A percentile compares a stretch with the other conserved stretches of the same genome.
Conservation (phyloP, 176 grass and related monocot species). For the Phoenix dactylifera region DNA sequence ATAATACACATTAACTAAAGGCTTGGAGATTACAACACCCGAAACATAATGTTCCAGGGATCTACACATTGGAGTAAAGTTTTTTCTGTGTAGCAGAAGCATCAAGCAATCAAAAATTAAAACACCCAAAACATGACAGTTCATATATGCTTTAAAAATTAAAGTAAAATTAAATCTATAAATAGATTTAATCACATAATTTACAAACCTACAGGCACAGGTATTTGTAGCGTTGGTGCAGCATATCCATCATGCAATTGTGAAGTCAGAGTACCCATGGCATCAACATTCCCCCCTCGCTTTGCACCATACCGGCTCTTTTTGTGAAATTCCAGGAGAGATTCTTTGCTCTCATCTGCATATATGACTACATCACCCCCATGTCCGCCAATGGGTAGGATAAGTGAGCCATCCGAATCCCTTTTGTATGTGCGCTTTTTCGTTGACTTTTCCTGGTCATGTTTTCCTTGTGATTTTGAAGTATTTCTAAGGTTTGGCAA, state of each 20-base stretch:
- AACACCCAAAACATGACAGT: too few species aligned
- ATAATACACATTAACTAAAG: too few species aligned
- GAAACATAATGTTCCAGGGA: too few species aligned
- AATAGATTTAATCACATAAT: background rate
- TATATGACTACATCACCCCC: constrained; percentile 78
- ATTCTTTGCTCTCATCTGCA: constrained; percentile 60
- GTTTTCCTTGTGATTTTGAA: constrained; percentile 42
- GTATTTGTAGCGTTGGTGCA: constrained; percentile 57
- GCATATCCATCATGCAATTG: constrained; percentile 69
- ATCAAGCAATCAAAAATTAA: too few species aligned
- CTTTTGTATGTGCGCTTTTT: constrained; percentile 55
- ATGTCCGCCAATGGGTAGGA: constrained; percentile 75
- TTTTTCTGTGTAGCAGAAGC: too few species aligned
- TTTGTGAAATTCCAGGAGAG: constrained; percentile 69
- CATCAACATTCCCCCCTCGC: constrained; percentile 77
- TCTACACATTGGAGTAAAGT: too few species aligned
- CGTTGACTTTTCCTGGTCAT: constrained; percentile 28
- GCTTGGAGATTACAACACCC: too few species aligned
- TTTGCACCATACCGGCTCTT: constrained; percentile 68
- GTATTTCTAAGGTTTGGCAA: constrained; percentile 34
- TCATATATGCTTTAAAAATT: too few species aligned
- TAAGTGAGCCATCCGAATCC: constrained; percentile 83
- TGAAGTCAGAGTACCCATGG: constrained; percentile 58
- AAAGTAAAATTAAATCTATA: too few species aligned
- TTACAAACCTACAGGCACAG: constrained; percentile 87